These are phyloP conservation scores for Stylosanthes scabra DNA, from an alignment of 331 rosid species.

Conservation along the genomic window DNA sequence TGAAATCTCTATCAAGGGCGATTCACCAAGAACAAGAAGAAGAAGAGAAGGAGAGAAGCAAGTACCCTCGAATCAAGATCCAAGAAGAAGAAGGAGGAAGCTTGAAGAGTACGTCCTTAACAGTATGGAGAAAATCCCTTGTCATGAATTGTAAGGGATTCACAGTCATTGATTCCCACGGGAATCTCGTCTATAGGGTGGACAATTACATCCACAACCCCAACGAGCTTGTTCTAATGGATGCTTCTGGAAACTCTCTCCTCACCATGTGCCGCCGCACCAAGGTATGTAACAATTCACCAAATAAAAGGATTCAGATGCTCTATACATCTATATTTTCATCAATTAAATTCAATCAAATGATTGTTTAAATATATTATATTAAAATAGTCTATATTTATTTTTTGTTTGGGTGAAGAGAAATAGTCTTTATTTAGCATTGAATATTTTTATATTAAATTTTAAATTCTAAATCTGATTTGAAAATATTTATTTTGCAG, in stretches of 20 bases:
- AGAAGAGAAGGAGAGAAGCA: conserved; percentile 12
- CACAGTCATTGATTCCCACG: conserved; percentile 72
- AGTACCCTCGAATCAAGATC: conserved; percentile 1
- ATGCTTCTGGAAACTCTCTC: conserved; percentile 69
- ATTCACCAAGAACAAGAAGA: conserved; percentile 63
- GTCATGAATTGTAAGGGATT: conserved; percentile 74
- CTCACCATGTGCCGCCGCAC: conserved; percentile 68
- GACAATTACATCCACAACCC: conserved; percentile 69
- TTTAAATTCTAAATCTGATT: too few species aligned
- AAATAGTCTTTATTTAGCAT: too few species aligned
- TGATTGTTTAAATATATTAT: too few species aligned
- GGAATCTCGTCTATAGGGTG: conserved; percentile 76
- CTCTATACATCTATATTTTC: too few species aligned
- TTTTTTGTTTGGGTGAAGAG: too few species aligned
- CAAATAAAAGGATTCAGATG: too few species aligned
- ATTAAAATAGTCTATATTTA: too few species aligned
- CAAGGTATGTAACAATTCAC: conserved; percentile 45
- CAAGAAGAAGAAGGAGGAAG: conserved; percentile 2
- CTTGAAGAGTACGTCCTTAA: conserved; percentile 44
- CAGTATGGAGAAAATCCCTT: conserved; percentile 89
- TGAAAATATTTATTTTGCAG: conserved; percentile 39
- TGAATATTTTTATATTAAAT: too few species aligned
- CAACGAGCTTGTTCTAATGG: conserved; percentile 74
- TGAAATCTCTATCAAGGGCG: conserved; percentile 59
- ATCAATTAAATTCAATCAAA: too few species aligned